Conservation (phyloP, 2,329 filamentous ascomycete species). For the Leptoxyphium fumago region DNA sequence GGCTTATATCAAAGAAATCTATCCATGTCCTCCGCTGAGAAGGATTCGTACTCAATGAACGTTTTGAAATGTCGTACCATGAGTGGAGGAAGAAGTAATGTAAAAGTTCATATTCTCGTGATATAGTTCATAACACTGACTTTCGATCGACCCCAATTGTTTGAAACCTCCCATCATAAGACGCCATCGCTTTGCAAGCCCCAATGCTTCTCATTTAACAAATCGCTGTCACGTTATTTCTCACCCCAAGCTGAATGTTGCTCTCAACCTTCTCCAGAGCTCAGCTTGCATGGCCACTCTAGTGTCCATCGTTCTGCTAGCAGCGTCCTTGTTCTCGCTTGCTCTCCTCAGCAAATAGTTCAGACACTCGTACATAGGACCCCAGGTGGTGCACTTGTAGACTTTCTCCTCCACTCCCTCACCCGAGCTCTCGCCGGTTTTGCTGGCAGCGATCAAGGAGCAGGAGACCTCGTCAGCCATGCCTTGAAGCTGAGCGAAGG, state of each 20-base stretch:
- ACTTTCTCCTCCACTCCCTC: constrained; percentile 28
- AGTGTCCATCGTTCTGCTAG: constrained; percentile 38
- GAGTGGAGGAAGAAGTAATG: too few relatives aligned
- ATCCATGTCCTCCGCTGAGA: too few relatives aligned
- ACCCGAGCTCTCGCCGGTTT: constrained; percentile 19
- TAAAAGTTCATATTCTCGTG: too few relatives aligned
- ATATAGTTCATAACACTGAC: too few relatives aligned
- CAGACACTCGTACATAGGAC: constrained; percentile 55
- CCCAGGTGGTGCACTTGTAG: constrained; percentile 44
- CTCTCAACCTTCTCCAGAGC: constrained; percentile 16
- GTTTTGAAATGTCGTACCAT: too few relatives aligned
- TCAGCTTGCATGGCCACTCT: constrained; percentile 37
- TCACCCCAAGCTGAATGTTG: background rate
- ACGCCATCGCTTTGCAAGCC: too few relatives aligned
- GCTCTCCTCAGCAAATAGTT: constrained; percentile 51
- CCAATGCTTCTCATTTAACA: too few relatives aligned
- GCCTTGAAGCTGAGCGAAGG: constrained; percentile 73
- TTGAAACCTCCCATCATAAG: too few relatives aligned
- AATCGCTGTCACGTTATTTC: background rate
- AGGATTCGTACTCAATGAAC: too few relatives aligned
- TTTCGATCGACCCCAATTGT: too few relatives aligned
- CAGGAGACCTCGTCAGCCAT: constrained; percentile 89
- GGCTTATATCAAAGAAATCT: too few relatives aligned
- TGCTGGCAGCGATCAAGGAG: constrained; percentile 33
- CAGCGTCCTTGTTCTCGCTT: constrained; percentile 48